Evolutionary conservation across 208 protist genomes (phyloP).

Genomic region (Polymyxa betae): DNA sequence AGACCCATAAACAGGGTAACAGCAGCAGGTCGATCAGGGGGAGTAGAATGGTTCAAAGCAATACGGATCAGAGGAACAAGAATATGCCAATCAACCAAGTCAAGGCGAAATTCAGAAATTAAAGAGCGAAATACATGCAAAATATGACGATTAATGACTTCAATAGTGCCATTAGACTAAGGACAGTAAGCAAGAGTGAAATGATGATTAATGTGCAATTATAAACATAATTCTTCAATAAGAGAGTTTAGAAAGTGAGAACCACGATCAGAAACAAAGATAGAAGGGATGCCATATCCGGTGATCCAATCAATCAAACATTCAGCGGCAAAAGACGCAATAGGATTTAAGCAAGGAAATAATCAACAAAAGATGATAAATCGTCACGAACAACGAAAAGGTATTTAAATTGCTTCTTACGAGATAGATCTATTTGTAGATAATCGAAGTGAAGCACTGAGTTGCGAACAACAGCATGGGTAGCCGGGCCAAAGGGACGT

Average conservation of each 20-base stretch:
- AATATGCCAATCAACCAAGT: no score
- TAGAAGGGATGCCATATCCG: neutral
- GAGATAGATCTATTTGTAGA: conserved; percentile 4
- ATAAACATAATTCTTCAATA: conserved; percentile 5
- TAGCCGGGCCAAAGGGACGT: neutral
- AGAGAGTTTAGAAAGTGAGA: neutral
- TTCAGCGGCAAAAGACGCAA: neutral
- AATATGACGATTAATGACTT: no score
- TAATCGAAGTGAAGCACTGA: conserved; percentile 14
- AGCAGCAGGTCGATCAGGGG: no score
- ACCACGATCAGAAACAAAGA: neutral
- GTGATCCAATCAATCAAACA: neutral
- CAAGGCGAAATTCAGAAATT: no score
- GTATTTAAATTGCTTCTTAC: neutral
- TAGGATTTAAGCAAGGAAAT: neutral
- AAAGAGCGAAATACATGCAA: no score
- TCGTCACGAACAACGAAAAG: neutral
- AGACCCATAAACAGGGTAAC: no score
- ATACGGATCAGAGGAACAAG: no score
- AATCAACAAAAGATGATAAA: neutral
- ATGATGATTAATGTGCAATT: neutral
- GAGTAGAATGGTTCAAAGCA: no score
- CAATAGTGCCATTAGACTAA: no score
- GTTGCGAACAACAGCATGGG: neutral
- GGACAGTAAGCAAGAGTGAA: neutral